Evolutionary conservation across 371 early-diverging fungal genomes (phyloP), one percentile per base, ranked within the genome.

Genomic region (Umbelopsis sp.): DNA sequence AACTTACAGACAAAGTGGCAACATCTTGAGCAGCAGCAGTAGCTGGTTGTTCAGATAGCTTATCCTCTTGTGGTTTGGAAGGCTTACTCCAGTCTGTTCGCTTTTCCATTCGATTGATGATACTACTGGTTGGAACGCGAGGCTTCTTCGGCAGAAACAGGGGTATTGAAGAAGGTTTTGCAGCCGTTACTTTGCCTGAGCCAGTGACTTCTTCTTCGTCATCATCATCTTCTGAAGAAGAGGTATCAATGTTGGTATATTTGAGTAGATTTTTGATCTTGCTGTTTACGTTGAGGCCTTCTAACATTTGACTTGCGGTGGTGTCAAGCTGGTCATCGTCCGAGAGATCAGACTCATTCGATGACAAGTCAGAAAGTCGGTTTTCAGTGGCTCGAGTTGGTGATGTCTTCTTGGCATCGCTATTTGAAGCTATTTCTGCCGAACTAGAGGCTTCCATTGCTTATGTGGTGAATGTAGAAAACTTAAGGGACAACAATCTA

Each of bases 251-350:
- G 35, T 35, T n/a, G 22, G 35, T 35, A 35, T 57, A 57, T 35
- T 57, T 57, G 57, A 57, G 57, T 6, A 57, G 35, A 57, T 57
- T 57, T 2, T 35, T 57, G 37, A 57, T 57, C 29, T 57, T 57
- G 57, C 57, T 57, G 37, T 57, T 57, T 14, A 57, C 35, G 57
- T 57, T 57, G 35, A 57, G 57, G 29, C 57, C 57, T 5, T 57
- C 57, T 35, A 57, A 35, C 57, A 57, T 37, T 35, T 57, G 57
- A 29, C 57, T 57, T 29, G 57, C 22, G 5, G 57, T 57, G 7
- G 29, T 57, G 11, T 57, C 35, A 25, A 29, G 4, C 0, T 52
- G 12, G 10, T 57, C 57, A 29, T 57, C 57, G 57, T 57, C 57
- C 32, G 57, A 57, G 29, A 25, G 29, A 57, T 35, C 57, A 7